Evolutionary conservation across 805 yeast species (phyloP), one percentile per base, ranked within the genome.

Genomic region (Teunomyces aglyptinius): DNA sequence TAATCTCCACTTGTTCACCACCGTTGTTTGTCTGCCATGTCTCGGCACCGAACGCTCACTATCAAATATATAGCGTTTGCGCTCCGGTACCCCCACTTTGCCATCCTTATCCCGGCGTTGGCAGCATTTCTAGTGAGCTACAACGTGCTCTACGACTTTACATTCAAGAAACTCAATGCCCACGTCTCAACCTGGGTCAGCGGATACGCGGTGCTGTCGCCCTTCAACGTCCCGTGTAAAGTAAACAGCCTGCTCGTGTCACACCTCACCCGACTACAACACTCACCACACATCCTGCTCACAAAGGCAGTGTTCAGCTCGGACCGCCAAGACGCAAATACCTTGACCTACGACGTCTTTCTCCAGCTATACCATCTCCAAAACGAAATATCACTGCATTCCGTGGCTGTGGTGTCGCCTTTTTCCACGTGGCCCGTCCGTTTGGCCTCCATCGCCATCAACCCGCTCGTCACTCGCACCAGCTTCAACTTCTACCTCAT

Each of bases 141-240:
- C 55, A 59, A 63, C 45, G 59, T 68, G 8, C 42, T 60, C n/a
- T 70, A 71, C 48, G 73, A 69, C 46, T 57, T 61, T 38, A 57
- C 70, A 6, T 56, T 68, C 33, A 57, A 56, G 42, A 53, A 53
- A 15, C 34, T 64, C 44, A 65, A 64, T 45, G 52, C 57, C 7
- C 51, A 49, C 13, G 44, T 64, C 34, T 54, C 61, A 11, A 31
- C 47, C 6, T 36, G 39, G 39, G 28, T 13, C 28, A 13, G 28
- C 28, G 32, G 33, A 22, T 32, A 18, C 31, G 19, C 33, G 11
- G 22, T 16, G 2, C 38, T 13, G 20, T 27, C 38, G 33, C 18
- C 20, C 11, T 44, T 38, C 27, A 29, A 40, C 43, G 26, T 40
- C 12, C 33, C 42, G 22, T 28, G 22, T 13, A 12, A 20, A 11